Base-by-base conservation (phyloP, 345 rosid genomes). In the Sisymbrium altissimum region DNA sequence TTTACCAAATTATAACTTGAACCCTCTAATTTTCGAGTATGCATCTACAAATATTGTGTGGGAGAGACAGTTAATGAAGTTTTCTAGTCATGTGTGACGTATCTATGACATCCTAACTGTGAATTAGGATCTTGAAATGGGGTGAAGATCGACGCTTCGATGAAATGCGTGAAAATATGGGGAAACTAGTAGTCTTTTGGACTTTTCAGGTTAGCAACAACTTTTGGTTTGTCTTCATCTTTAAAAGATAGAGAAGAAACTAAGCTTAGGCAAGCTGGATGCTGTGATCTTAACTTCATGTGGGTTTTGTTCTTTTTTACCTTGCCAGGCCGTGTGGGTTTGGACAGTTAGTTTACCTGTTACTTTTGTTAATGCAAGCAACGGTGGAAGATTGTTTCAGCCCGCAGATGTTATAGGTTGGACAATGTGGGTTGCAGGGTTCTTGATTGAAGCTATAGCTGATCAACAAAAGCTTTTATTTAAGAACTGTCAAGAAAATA, bases 291-390 rank as follows among this genome's bases (percentile, higher is more conserved):
- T 52, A 44, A 69, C 17, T 53, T 29, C 6, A 14, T 27, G 14
- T 35, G 65, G 55, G 57, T 25, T 43, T 41, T 46, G 11, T n/a
- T 19, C 21, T 62, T 27, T 74, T 40, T 7, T 12, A 68, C 9
- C 40, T 35, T 46, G 67, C 58, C 87, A 94, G 97, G 95, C 97
- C 46, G 79, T 94, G 63, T 94, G 97, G 98, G 97, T 88, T 15
- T 94, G 98, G 98, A 83, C 96, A 13, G 97, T 91, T 60, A 89
- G 86, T 82, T 83, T 94, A 74, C 98, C 98, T 7, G 86, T 94
- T 70, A 94, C 98, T 25, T 83, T 94, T 56, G 93, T 86, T 29
- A 94, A 94, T 72, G 89, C 95, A 33, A 91, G 91, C 72, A 80
- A 85, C 72, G 82, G 89, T 64, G 70, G 91, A 72, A 91, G 91